Conservation (phyloP, 2,329 filamentous ascomycete species). For the Trichoderma sp. region DNA sequence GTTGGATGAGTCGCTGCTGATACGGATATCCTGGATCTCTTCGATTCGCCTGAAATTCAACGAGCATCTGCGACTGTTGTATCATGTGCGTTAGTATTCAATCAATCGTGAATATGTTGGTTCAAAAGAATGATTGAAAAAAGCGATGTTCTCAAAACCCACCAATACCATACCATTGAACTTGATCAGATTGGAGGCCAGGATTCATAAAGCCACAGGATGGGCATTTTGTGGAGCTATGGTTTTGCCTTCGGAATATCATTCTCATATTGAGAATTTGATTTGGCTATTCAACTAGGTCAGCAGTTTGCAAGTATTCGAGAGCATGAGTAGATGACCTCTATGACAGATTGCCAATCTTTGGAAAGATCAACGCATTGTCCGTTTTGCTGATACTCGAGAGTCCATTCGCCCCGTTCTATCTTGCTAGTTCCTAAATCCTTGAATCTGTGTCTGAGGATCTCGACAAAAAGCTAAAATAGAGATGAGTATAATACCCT, state of each 20-base stretch:
- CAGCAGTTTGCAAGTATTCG: not conserved
- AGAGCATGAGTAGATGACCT: not conserved
- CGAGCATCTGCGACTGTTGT: not conserved
- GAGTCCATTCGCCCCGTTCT: not conserved
- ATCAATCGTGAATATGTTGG: not conserved
- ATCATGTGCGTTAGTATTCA: not conserved
- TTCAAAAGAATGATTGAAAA: not conserved
- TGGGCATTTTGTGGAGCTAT: not conserved
- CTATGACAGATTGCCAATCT: not conserved
- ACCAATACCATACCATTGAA: not conserved
- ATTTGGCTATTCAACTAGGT: not conserved
- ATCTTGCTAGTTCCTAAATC: not conserved
- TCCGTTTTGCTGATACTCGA: not conserved
- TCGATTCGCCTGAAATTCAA: not conserved
- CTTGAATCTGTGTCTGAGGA: not conserved
- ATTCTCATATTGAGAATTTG: not conserved
- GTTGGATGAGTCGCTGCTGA: too few species aligned
- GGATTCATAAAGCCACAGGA: not conserved
- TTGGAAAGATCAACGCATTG: not conserved
- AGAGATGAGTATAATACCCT: fast-evolving
- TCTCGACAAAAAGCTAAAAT: not conserved
- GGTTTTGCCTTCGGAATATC: not conserved
- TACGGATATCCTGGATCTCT: not conserved
- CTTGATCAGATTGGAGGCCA: not conserved
- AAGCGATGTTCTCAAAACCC: not conserved